Percentiles rank a stretch among this genome's conserved stretches.
These are phyloP conservation scores for Penicillium pulvis DNA, from an alignment of 495 filamentous ascomycete genomes.

Conservation along the genomic window DNA sequence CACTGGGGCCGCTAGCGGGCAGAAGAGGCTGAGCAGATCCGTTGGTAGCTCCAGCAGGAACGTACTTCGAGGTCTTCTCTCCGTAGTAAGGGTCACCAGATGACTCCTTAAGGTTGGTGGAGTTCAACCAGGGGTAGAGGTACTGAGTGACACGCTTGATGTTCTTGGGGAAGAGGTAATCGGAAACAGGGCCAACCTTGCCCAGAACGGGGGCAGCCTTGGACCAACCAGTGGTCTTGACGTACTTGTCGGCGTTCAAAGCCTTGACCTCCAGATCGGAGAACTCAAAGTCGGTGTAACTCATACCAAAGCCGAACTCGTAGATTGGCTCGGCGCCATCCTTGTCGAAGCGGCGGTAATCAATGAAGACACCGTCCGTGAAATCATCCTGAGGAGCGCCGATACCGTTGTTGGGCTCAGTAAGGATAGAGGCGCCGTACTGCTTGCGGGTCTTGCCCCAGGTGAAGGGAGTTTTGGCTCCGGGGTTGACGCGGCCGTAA, in stretches of 20 bases:
- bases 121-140: constrained; percentile 93
- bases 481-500: constrained; percentile 85
- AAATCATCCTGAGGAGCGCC: constrained; percentile 79
- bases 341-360: constrained; percentile 90
- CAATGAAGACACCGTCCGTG: constrained; percentile 86
- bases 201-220: constrained; percentile 69
- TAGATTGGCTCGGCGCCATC: constrained; percentile 72
- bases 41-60: constrained; percentile 68
- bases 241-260: constrained; percentile 58
- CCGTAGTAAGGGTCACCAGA: constrained; percentile 73
- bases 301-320: constrained; percentile 90
- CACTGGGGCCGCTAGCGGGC: constrained; percentile 64
- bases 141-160: constrained; percentile 57
- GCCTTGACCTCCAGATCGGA: constrained; percentile 68
- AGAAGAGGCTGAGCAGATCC: constrained; percentile 68
- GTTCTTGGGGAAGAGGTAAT: constrained; percentile 75
- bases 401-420: constrained; percentile 70
- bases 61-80: constrained; percentile 56
- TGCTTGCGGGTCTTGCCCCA: constrained; percentile 72
- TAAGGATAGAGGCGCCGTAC: constrained; percentile 76
- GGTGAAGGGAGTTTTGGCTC: constrained; percentile 86
- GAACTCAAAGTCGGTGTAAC: constrained; percentile 85
- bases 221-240: constrained; percentile 67
- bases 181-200: constrained; percentile 61
- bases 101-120: constrained; percentile 62